Evolutionary conservation across 371 early-diverging fungal species (phyloP).

Genomic region (Actinomortierella ambigua): DNA sequence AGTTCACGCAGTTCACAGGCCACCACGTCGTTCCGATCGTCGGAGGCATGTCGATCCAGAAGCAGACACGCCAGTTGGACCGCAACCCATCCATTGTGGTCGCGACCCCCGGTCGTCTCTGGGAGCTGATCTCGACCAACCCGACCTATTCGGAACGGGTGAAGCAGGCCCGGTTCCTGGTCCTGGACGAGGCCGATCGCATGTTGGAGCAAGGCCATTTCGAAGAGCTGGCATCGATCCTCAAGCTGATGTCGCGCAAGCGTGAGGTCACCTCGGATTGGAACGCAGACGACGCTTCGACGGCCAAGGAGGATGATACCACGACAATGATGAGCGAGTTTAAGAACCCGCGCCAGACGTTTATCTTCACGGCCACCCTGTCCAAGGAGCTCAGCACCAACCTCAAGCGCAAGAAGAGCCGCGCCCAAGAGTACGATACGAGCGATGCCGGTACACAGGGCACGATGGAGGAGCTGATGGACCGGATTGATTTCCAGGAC

Average conservation of each 20-base stretch:
- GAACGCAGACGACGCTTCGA: constrained; percentile 23
- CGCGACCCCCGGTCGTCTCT: constrained; percentile 98
- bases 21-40: constrained; percentile 72
- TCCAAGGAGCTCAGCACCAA: constrained; percentile 70
- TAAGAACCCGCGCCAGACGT: constrained; percentile 73
- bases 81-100: constrained; percentile 86
- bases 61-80: constrained; percentile 82
- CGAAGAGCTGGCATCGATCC: constrained; percentile 70
- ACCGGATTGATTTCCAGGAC: constrained; percentile 77
- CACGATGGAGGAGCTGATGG: constrained; percentile 65
- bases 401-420: constrained; percentile 53
- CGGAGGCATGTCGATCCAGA: constrained; percentile 93
- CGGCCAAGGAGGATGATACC: constrained; percentile 4
- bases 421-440: constrained; percentile 35
- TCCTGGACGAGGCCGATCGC: constrained; percentile 98
- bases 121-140: constrained; percentile 82
- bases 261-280: constrained; percentile 50
- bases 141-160: constrained; percentile 58
- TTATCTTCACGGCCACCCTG: constrained; percentile 97
- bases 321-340: constrained; percentile 15
- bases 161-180: constrained; percentile 67
- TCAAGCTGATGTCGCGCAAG: constrained; percentile 60
- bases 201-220: constrained; percentile 95
- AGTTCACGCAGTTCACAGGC: constrained; percentile 60
- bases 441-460: constrained; percentile 11